Base-by-base conservation (phyloP, 2,329 filamentous ascomycete species). In the Coniochaeta hoffmannii region DNA sequence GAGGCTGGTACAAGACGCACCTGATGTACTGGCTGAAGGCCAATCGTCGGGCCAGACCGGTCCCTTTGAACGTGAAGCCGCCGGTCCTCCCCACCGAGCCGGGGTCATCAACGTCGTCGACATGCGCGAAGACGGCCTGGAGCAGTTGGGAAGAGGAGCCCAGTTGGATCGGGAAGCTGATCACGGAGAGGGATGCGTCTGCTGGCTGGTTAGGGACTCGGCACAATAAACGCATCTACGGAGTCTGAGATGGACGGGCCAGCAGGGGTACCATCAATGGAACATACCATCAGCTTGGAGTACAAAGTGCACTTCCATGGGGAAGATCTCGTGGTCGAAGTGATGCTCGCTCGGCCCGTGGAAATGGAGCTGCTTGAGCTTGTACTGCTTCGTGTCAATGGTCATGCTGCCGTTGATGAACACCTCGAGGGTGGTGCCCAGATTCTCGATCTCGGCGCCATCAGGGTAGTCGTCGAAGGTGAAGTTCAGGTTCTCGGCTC, bases 291-390 rank as follows among this genome's bases (percentile, higher is more conserved):
- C 62, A 34, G 63, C 62, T 56, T 72, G 61, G 54, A 73, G 71
- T 8, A 75, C 73, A 58, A 74, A 72, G 61, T 75, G 73, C 26
- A 71, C 68, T 59, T 75, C 73, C 58, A 72, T 61, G 14, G 72
- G 68, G 55, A 65, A 74, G 61, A 69, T 64, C 58, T 71, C 68
- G 8, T 73, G 65, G 63, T 73, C 60, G 64, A 83, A 69, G 50
- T 76, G 73, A 61, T 85, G 82, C 70, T 85, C 82, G 44, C 78
- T 79, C 0, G 82, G 80, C 0, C 79, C 78, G 63, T 85, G 82
- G 68, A 84, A 81, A 66, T 84, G 81, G 69, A 83, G 83, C 60
- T 84, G 81, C 50, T 68, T 68, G 14, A 83, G 69, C 0, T 60
- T 63, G 65, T 76, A 82, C 15, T 69, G 63, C 15, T 65, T 65